These are phyloP conservation scores for Casuarina cunninghamiana DNA, from an alignment of 306 rosid genomes.

Conservation along the genomic window DNA sequence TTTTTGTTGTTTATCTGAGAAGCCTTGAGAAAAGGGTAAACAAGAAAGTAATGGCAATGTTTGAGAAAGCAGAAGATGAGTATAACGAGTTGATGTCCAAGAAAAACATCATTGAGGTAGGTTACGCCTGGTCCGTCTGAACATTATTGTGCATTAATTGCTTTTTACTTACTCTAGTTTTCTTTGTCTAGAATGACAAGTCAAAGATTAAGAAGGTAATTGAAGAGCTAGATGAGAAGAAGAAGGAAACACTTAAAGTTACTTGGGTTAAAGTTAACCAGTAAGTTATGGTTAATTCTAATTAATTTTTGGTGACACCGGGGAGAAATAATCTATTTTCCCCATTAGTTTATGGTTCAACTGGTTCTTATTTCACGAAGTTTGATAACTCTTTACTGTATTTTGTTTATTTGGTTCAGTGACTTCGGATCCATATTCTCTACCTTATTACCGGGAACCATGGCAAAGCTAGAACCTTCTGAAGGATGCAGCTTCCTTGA, in stretches of 20 bases:
- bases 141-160: constrained; percentile 20
- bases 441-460: constrained; percentile 88
- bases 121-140: constrained; percentile 20
- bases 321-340: constrained; percentile 1
- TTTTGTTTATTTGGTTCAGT: constrained; percentile 40
- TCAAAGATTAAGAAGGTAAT: constrained; percentile 95
- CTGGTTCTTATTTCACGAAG: constrained; percentile 2
- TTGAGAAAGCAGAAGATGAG: constrained; percentile 99
- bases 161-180: constrained; percentile 31
- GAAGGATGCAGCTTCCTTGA: constrained; percentile 93
- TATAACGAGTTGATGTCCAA: constrained; percentile 88
- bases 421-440: constrained; percentile 98
- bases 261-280: constrained; percentile 92
- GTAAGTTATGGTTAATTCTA: constrained; percentile 40
- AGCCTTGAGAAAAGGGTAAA: constrained; percentile 99
- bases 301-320: background rate
- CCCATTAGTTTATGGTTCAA: constrained; percentile 22
- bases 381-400: constrained; percentile 11
- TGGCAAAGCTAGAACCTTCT: constrained; percentile 93
- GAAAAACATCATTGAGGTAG: constrained; percentile 96
- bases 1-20: constrained; percentile 29
- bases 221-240: constrained; percentile 97
- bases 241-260: constrained; percentile 87
- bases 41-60: constrained; percentile 99
- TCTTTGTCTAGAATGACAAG: constrained; percentile 73